Percentiles rank a stretch among this genome's conserved stretches.
phyloP scores from a whole-genome alignment of 1,139 yeast genomes.

The Blastobotrys apis region DNA sequence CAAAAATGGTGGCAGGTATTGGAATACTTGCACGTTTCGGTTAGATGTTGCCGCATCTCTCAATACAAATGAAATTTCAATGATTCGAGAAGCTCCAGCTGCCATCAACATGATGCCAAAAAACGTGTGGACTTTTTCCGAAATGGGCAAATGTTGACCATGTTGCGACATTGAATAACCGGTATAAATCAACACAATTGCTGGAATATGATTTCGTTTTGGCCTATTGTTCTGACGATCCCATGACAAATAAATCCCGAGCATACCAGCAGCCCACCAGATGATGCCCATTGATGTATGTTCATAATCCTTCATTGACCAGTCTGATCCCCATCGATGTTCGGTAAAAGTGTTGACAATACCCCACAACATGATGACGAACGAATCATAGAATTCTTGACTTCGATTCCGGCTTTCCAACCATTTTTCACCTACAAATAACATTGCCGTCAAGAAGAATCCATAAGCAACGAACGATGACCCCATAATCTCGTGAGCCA shows the following conservation, averaged over 20 bases:
- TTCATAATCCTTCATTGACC: slow-evolving; percentile 84
- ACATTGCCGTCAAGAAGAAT: slow-evolving; percentile 57
- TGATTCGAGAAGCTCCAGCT: slow-evolving; percentile 69
- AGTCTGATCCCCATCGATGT: slow-evolving; percentile 90
- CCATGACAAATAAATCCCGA: slow-evolving; percentile 72
- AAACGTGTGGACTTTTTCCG: slow-evolving; percentile 81
- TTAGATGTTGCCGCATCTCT: slow-evolving; percentile 41
- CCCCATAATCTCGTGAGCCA: slow-evolving; percentile 97
- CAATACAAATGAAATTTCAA: slow-evolving; percentile 72
- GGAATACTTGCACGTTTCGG: slow-evolving; percentile 62
- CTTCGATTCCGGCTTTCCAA: slow-evolving; percentile 46
- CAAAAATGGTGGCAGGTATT: slow-evolving; percentile 77
- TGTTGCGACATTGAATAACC: slow-evolving; percentile 96
- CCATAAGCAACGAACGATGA: slow-evolving; percentile 80
- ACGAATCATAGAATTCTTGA: slow-evolving; percentile 82
- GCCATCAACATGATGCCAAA: slow-evolving; percentile 77
- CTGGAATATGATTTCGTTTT: slow-evolving; percentile 70
- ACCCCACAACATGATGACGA: slow-evolving; percentile 84
- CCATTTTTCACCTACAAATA: slow-evolving; percentile 46
- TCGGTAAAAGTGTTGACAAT: slow-evolving; percentile 91
- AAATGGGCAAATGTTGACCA: slow-evolving; percentile 64
- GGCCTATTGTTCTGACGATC: slow-evolving; percentile 41
- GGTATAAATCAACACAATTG: slow-evolving; percentile 73
- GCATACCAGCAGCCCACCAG: slow-evolving; percentile 92
- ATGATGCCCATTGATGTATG: slow-evolving; percentile 94